A percentile compares a stretch with the other conserved stretches of the same genome.
These are phyloP conservation scores for Lentinula sp. DNA, from an alignment of 768 basidiomycete species.

Conservation along the genomic window DNA sequence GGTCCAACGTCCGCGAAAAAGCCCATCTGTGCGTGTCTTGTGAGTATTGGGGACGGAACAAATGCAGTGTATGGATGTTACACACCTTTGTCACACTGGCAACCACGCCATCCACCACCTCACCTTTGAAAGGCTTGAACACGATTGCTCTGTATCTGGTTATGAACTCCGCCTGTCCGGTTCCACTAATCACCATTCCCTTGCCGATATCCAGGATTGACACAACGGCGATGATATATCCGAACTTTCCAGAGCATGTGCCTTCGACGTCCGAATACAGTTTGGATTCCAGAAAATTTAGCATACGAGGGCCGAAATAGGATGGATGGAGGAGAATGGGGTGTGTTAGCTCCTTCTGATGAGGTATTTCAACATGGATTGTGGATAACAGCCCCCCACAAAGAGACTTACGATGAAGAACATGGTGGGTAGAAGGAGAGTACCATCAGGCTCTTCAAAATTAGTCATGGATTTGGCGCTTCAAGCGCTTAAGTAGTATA, in stretches of 20 bases:
- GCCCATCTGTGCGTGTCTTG: conserved; percentile 67
- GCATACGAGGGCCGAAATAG: conserved; percentile 95
- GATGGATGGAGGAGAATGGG: conserved; percentile 97
- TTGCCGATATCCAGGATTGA: conserved; percentile 88
- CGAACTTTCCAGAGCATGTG: conserved; percentile 92
- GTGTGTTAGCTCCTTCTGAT: conserved; percentile 93
- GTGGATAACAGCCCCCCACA: conserved; percentile 3
- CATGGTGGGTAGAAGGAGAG: conserved; percentile 29
- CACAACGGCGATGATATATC: conserved; percentile 90
- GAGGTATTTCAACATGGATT: conserved; percentile 2
- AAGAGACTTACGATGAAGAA: conserved; percentile 62
- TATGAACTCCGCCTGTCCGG: conserved; percentile 93
- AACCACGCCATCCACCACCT: conserved; percentile 95
- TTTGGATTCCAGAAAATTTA: conserved; percentile 88
- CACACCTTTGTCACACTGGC: conserved; percentile 92
- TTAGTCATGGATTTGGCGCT: neutral
- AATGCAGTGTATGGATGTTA: neutral
- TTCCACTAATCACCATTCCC: conserved; percentile 87
- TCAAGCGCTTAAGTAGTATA: neutral
- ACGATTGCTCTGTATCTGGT: conserved; percentile 95
- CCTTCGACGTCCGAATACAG: conserved; percentile 96
- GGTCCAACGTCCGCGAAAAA: conserved; percentile 98
- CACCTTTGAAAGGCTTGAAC: conserved; percentile 99
- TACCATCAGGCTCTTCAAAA: neutral
- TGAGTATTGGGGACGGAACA: neutral